phyloP scores from a whole-genome alignment of 352 stramenopile species.

The Phytophthora parvispora region DNA sequence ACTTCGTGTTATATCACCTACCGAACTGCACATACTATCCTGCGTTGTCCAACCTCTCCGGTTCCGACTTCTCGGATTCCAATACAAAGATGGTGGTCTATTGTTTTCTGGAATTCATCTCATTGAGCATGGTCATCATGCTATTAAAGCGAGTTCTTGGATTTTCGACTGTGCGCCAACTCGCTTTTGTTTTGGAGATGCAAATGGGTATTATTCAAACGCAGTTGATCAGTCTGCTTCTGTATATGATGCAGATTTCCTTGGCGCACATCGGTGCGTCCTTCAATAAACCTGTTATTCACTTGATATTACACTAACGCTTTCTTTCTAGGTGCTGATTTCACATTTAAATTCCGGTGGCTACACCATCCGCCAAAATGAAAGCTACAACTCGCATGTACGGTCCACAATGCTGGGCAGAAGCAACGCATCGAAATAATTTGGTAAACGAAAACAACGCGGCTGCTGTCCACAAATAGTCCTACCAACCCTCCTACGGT shows the following conservation, averaged over 20 bases:
- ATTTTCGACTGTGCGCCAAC: slow-evolving; percentile 25
- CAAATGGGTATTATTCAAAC: slow-evolving; percentile 32
- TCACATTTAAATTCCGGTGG: slow-evolving; percentile 32
- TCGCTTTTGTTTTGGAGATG: slow-evolving; percentile 41
- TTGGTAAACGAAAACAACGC: not conserved
- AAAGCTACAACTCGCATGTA: no score
- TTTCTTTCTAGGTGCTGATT: slow-evolving; percentile 18
- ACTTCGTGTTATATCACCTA: slow-evolving; percentile 2
- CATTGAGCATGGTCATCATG: not conserved
- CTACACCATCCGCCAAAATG: not conserved
- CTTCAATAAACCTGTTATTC: not conserved
- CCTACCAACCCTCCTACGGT: not conserved
- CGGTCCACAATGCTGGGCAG: no score
- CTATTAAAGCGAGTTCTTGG: slow-evolving; percentile 11
- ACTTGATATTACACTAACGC: not conserved
- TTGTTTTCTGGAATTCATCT: slow-evolving; percentile 7
- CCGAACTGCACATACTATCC: slow-evolving; percentile 23
- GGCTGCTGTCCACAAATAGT: not conserved
- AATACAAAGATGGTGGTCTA: slow-evolving; percentile 8
- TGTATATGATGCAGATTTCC: slow-evolving; percentile 44
- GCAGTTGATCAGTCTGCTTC: slow-evolving; percentile 33
- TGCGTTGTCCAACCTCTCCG: slow-evolving; percentile 2
- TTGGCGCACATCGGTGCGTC: slow-evolving; percentile 32
- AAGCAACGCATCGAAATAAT: no score
- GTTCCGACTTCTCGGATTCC: not conserved